Evolutionary conservation across 352 stramenopile species (phyloP).

Genomic region (Phytophthora pinifolia): DNA sequence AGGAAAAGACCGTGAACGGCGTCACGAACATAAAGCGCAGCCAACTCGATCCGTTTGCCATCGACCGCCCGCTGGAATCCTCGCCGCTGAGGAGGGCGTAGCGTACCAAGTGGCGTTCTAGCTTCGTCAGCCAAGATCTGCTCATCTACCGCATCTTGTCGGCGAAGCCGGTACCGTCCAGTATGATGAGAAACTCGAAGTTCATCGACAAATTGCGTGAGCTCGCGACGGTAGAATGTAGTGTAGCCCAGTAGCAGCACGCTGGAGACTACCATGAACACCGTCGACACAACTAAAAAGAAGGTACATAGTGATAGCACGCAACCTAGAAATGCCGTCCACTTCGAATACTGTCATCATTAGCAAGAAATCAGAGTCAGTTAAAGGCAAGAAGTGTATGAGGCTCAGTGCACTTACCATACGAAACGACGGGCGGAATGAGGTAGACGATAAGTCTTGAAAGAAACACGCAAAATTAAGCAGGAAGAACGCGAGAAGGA

Average conservation of each 20-base stretch:
- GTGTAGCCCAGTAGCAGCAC: slow-evolving; percentile 25
- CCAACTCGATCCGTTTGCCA: slow-evolving; percentile 36
- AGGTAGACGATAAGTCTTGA: slow-evolving; percentile 43
- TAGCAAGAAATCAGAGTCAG: neutral
- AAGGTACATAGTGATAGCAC: slow-evolving; percentile 41
- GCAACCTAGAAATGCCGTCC: slow-evolving; percentile 46
- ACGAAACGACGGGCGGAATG: slow-evolving; percentile 40
- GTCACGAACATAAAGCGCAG: slow-evolving; percentile 49
- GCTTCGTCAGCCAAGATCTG: slow-evolving; percentile 21
- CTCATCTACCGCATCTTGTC: slow-evolving; percentile 15
- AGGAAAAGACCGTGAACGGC: slow-evolving; percentile 49
- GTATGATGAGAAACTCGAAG: slow-evolving; percentile 22
- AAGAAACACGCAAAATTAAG: slow-evolving; percentile 63
- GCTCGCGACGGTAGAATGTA: slow-evolving; percentile 30
- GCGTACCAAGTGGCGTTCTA: slow-evolving; percentile 7
- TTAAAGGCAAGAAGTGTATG: too few relatives aligned
- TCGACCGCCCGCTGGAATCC: neutral
- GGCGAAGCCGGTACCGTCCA: slow-evolving; percentile 7
- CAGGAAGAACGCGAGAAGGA: slow-evolving; percentile 48
- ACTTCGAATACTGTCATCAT: slow-evolving; percentile 46
- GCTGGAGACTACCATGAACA: slow-evolving; percentile 34
- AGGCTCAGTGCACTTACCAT: slow-evolving; percentile 31
- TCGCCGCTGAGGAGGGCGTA: neutral
- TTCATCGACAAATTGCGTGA: slow-evolving; percentile 27
- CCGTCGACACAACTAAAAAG: slow-evolving; percentile 46